Base-by-base conservation (phyloP, 805 yeast genomes). In the Zygosaccharomyces rouxii region DNA sequence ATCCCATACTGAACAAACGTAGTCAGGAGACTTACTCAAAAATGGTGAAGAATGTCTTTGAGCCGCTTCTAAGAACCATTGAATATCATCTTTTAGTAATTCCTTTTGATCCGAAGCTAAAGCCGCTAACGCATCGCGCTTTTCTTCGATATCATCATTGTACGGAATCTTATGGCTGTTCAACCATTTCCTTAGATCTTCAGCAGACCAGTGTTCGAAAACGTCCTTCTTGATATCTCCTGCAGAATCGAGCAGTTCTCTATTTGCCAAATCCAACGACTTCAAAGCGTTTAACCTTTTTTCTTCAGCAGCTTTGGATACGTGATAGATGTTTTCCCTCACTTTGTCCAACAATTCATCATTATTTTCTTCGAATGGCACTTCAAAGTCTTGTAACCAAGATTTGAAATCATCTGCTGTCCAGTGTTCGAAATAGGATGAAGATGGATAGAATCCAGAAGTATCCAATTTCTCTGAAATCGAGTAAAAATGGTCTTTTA, bases 171-270 rank as follows among this genome's bases (percentile, higher is more conserved):
- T 76, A 56, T 77, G 79, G 35, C 68, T 59, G 47, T 70, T 63
- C 29, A 83, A 63, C 79, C 86, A 83, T 50, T 74, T 75, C 55
- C 72, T 68, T 50, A 83, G 63, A 56, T 82, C 85, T 4, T 74
- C 68, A 22, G 75, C 70, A 3, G 79, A 64, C 84, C 84, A 80
- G 14, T 71, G 64, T 49, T 77, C 70, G 59, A 79, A 74, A 18
- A 75, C 65, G 33, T 71, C 71, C 31, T 72, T 74, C 54, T 71
- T 73, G 50, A 75, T 56, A 25, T 65, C 49, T 14, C 74, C 75
- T 11, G 68, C 59, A 43, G 67, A 68, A 48, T 74, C 75, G 44
- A 69, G 69, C 3, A 73, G 52, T 5, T 67, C 56, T 44, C 66
- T 63, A 38, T 65, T 58, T 9, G 71, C 61, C 38, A 72, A 52